phyloP scores from a whole-genome alignment of 805 yeast species.

The Yarrowia sp. region DNA sequence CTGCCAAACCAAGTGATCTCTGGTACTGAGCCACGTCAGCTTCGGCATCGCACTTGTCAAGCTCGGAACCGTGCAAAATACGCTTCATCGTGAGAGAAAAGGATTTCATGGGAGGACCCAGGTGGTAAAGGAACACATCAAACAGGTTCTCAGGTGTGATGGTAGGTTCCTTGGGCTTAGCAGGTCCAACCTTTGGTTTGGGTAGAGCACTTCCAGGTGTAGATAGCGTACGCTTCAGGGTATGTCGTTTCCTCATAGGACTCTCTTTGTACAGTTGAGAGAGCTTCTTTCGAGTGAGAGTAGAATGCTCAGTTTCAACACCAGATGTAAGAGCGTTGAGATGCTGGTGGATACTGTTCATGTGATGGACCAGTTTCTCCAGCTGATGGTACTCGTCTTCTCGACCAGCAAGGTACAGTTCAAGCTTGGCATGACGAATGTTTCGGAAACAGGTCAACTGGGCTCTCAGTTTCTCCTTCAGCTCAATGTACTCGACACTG shows the following conservation, averaged over 20 bases:
- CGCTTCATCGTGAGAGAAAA: slow-evolving; percentile 68
- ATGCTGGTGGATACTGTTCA: slow-evolving; percentile 36
- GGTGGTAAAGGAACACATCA: slow-evolving; percentile 67
- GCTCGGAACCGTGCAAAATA: slow-evolving; percentile 57
- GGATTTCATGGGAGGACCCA: slow-evolving; percentile 77
- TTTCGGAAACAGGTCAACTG: slow-evolving; percentile 50
- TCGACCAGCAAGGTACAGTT: slow-evolving; percentile 61
- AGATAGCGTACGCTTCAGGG: not conserved
- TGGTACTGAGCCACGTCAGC: slow-evolving; percentile 52
- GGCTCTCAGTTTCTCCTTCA: slow-evolving; percentile 54
- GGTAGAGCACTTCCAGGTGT: slow-evolving; percentile 11
- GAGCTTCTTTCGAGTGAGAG: slow-evolving; percentile 24
- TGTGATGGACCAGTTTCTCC: slow-evolving; percentile 53
- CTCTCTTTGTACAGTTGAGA: slow-evolving; percentile 18
- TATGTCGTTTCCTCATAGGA: not conserved
- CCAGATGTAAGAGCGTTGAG: slow-evolving; percentile 29
- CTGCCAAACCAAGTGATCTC: slow-evolving; percentile 56
- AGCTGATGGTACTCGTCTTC: slow-evolving; percentile 61
- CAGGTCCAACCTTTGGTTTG: not conserved
- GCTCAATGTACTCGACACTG: slow-evolving; percentile 46
- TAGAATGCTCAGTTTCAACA: slow-evolving; percentile 23
- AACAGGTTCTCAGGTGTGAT: slow-evolving; percentile 56
- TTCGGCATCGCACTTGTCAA: slow-evolving; percentile 32
- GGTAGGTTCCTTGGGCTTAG: slow-evolving; percentile 18
- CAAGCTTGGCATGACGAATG: slow-evolving; percentile 68